Evolutionary conservation across 2,329 filamentous ascomycete species (phyloP), one percentile per base, ranked within the genome.

Genomic region (Fusarium verrucosum): DNA sequence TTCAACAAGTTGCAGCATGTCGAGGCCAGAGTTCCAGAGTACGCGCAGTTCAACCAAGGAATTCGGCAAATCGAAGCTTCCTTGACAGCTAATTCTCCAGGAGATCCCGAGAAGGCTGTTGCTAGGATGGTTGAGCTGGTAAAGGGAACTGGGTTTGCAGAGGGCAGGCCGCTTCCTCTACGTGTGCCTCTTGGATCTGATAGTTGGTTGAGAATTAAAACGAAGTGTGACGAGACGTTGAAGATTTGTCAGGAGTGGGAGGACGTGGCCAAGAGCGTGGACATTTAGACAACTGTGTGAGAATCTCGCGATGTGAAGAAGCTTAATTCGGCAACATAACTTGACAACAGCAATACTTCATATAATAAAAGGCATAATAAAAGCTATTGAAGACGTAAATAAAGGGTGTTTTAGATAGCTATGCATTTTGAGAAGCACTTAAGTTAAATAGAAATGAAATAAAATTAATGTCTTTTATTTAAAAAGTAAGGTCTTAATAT

Each of bases 61-160:
- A 68, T 73, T 4, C 41, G 62, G 11, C 54, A 68, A 5, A 54
- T 47, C 4, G 69, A 73, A 25, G 58, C 66, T 10, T 47, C 44
- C 10, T 10, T 71, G 10, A 56, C 60, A 1, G 49, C 47, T 0
- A 74, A 82, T 49, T 79, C 85, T 46, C 78, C 79, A 2, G 83
- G 84, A 4, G 83, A 87, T 57, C 80, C 83, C 4, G 62, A 64
- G 0, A 83, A 85, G 68, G 83, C 77, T 4, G 82, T 80, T 2
- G 74, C 78, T 20, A 78, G 78, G 0, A 84, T 86, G 75, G 85
- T 86, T 64, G 81, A 87, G 49, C 68, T 87, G 16, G 84, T 82
- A 1, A 76, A 82, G 13, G 79, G 84, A 14, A 82, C 81, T 5
- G 75, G 74, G 0, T 50, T 73, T n/a, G 74, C 64, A 2, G 67